These are phyloP conservation scores for Colletotrichum sp. DNA, from an alignment of 2,329 filamentous ascomycete genomes.

Conservation along the genomic window DNA sequence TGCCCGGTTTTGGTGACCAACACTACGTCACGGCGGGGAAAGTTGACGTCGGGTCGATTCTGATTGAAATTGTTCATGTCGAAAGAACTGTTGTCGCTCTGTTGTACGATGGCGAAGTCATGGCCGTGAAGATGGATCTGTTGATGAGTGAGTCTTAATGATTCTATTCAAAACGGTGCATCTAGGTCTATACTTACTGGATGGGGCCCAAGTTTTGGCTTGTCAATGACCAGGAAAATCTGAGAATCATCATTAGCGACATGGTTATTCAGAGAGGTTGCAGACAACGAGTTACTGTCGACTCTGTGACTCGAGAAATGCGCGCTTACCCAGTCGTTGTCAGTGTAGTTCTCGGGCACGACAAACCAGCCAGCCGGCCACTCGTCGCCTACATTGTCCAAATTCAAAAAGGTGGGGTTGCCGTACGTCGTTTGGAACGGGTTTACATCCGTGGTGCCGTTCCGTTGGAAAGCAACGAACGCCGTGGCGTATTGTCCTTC, in stretches of 20 bases:
- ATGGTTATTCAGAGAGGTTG: too few relatives aligned
- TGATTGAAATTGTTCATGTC: rapidly evolving
- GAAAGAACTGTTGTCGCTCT: not conserved
- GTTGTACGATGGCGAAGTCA: not conserved
- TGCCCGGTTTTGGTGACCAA: rapidly evolving
- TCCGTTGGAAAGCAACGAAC: not conserved
- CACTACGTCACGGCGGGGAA: not conserved
- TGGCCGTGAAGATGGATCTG: not conserved
- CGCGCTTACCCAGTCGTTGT: not conserved
- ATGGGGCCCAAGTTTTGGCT: not conserved
- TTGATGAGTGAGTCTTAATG: too few relatives aligned
- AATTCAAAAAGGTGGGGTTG: not conserved
- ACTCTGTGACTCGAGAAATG: too few relatives aligned
- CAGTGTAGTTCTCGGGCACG: not conserved
- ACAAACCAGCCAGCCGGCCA: not conserved
- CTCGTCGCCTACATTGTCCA: not conserved
- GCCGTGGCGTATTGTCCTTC: too few relatives aligned
- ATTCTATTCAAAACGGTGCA: too few relatives aligned
- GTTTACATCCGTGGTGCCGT: not conserved
- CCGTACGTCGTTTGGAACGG: not conserved
- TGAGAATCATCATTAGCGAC: not conserved
- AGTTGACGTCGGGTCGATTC: not conserved
- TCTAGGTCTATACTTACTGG: not conserved
- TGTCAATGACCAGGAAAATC: not conserved
- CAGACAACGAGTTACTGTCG: too few relatives aligned